Evolutionary conservation across 192 early-diverging fungal species (phyloP).

Genomic region (Entophlyctis helioformis): DNA sequence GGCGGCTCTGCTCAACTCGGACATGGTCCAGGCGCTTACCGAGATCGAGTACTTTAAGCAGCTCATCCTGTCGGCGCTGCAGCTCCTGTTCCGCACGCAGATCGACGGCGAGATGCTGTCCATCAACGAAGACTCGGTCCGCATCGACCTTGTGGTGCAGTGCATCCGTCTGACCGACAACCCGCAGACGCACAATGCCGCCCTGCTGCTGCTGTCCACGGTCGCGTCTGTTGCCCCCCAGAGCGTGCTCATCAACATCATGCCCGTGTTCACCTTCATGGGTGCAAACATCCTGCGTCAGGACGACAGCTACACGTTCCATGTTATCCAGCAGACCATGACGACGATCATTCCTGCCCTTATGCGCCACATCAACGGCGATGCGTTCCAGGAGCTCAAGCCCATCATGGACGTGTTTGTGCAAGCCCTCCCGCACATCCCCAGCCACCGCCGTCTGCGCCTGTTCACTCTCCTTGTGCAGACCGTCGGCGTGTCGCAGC

Average conservation of each 20-base stretch:
- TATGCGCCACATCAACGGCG: slow-evolving; percentile 9
- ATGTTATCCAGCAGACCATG: slow-evolving; percentile 83
- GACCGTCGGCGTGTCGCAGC: slow-evolving; percentile 66
- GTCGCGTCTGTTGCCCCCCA: slow-evolving; percentile 73
- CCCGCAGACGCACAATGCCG: slow-evolving; percentile 88
- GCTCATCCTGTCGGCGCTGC: slow-evolving; percentile 55
- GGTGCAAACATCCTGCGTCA: slow-evolving; percentile 87
- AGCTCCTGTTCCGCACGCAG: slow-evolving; percentile 17
- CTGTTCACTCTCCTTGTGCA: slow-evolving; percentile 72
- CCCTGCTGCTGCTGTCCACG: slow-evolving; percentile 74
- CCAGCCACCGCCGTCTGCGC: slow-evolving; percentile 76
- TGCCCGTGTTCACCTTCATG: slow-evolving; percentile 98
- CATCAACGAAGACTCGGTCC: slow-evolving; percentile 56
- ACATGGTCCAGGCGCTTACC: slow-evolving; percentile 17
- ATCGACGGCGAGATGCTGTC: slow-evolving; percentile 9
- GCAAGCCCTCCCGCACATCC: slow-evolving; percentile 82
- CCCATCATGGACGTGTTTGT: slow-evolving; percentile 84
- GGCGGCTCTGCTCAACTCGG: slow-evolving; percentile 39
- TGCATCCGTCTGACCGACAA: slow-evolving; percentile 81
- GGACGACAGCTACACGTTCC: slow-evolving; percentile 94
- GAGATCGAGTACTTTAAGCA: slow-evolving; percentile 82
- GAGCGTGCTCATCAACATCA: slow-evolving; percentile 78
- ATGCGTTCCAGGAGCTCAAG: slow-evolving; percentile 31
- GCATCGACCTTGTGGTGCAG: slow-evolving; percentile 77
- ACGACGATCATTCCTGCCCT: slow-evolving; percentile 79